Base-by-base conservation (phyloP, 805 yeast genomes). In the Suhomyces emberorum region DNA sequence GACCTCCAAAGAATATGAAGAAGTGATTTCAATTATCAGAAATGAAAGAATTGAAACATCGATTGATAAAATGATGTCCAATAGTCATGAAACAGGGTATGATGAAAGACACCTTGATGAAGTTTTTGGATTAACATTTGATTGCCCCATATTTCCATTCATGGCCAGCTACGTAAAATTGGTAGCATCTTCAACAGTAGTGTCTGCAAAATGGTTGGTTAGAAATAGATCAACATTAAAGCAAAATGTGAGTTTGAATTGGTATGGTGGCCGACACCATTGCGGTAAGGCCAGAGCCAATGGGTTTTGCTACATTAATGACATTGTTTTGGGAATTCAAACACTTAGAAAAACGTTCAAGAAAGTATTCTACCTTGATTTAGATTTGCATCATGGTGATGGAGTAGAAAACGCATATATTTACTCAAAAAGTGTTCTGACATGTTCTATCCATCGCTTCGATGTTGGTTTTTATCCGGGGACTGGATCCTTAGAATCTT, bases 221-320 rank as follows among this genome's bases (percentile, higher is more conserved):
- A 3, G 34, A 52, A 1, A 33, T 30, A 35, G 25, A 32, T 25
- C 34, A 20, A 16, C 25, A n/a, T n/a, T 12, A 1, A 4, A 46
- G 18, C 64, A 61, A 26, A 40, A 53, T 7, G 57, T 76, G 1
- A 79, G 74, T 2, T 65, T 84, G 30, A 82, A 82, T 50, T 84
- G 88, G 88, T 75, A 77, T 48, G 95, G 95, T 5, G 95, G 93
- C 1, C 57, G 89, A 32, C 93, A 83, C 51, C 93, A 83, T 55
- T 79, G 80, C 4, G 63, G 59, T 30, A 72, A 70, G 44, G 47
- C 69, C 0, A 60, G 50, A 22, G 84, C 86, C 1, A 68, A 82
- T 8, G 91, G 91, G 2, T 83, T 79, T 49, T 83, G 93, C 50
- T 83, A 83, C 48, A 61, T 81, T 2, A 83, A 83, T 46, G 95